Percentiles rank a stretch among this genome's conserved stretches.
Conservation (phyloP, 1,139 yeast genomes). For the Kodamaea plutei region DNA sequence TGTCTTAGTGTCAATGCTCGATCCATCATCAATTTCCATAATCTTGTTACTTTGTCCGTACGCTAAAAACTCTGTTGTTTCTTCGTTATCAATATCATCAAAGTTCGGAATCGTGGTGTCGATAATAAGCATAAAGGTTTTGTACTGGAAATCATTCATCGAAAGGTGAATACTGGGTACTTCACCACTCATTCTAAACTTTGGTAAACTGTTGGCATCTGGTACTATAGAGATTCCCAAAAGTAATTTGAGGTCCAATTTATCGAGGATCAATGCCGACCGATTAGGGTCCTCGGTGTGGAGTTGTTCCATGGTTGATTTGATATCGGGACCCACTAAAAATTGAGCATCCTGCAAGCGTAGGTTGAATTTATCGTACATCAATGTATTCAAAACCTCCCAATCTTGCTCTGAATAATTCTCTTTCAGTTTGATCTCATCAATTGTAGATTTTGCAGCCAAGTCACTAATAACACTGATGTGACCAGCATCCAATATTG, state of each 20-base stretch:
- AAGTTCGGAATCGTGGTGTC: slow-evolving; percentile 67
- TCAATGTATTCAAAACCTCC: slow-evolving; percentile 62
- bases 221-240: slow-evolving; percentile 85
- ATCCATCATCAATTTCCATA: slow-evolving; percentile 20
- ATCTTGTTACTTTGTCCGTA: slow-evolving; percentile 20
- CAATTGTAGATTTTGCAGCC: slow-evolving; percentile 66
- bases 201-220: slow-evolving; percentile 69
- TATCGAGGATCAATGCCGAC: slow-evolving; percentile 64
- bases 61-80: slow-evolving; percentile 33
- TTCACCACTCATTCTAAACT: slow-evolving; percentile 69
- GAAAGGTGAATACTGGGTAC: slow-evolving; percentile 72
- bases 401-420: slow-evolving; percentile 73
- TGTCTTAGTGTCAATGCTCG: not conserved
- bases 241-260: slow-evolving; percentile 65
- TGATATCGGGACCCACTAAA: slow-evolving; percentile 77
- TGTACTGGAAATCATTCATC: slow-evolving; percentile 85
- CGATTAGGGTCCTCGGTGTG: slow-evolving; percentile 38
- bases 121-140: slow-evolving; percentile 74
- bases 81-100: slow-evolving; percentile 30
- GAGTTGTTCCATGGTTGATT: slow-evolving; percentile 68
- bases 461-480: slow-evolving; percentile 78
- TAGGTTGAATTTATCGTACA: slow-evolving; percentile 85
- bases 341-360: slow-evolving; percentile 84
- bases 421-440: slow-evolving; percentile 65
- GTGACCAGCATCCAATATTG: slow-evolving; percentile 94